Percentiles rank a stretch among this genome's conserved stretches.
Conservation (phyloP, 1,139 yeast species). For the Taphrina confusa region DNA sequence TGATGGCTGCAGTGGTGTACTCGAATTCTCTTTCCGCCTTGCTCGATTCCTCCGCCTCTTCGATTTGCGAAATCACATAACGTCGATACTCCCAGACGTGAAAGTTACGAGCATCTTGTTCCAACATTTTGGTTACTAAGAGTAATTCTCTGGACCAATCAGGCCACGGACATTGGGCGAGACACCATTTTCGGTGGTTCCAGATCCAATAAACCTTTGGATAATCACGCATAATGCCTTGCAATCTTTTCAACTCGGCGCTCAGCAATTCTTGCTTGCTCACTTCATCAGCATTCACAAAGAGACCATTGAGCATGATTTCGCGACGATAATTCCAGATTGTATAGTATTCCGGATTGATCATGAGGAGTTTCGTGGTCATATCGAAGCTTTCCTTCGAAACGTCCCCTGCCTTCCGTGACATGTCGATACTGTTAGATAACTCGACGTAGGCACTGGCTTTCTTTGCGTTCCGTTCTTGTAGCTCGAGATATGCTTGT, state of each 20-base stretch:
- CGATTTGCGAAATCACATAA: slow-evolving; percentile 60
- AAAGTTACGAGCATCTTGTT: slow-evolving; percentile 75
- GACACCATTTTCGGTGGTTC: slow-evolving; percentile 88
- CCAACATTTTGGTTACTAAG: slow-evolving; percentile 67
- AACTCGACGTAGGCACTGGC: slow-evolving; percentile 10
- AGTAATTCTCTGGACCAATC: slow-evolving; percentile 71
- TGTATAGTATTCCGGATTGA: slow-evolving; percentile 86
- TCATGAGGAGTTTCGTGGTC: slow-evolving; percentile 58
- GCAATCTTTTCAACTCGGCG: slow-evolving; percentile 63
- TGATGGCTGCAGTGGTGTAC: slow-evolving; percentile 77
- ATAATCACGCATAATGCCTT: slow-evolving; percentile 59
- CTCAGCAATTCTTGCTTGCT: slow-evolving; percentile 50
- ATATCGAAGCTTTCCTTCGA: slow-evolving; percentile 53
- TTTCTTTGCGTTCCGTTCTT: slow-evolving; percentile 16
- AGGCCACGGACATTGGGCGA: slow-evolving; percentile 56
- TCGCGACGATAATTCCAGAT: slow-evolving; percentile 89
- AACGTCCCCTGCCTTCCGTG: slow-evolving; percentile 2
- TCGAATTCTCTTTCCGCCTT: slow-evolving; percentile 59
- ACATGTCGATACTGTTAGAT: background rate
- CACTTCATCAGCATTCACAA: slow-evolving; percentile 40
- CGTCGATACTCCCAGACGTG: slow-evolving; percentile 97
- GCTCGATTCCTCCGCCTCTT: slow-evolving; percentile 46
- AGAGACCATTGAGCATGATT: slow-evolving; percentile 52
- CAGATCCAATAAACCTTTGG: slow-evolving; percentile 98
- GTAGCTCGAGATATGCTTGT: slow-evolving; percentile 14